Percentiles rank a stretch among this genome's conserved stretches.
These are phyloP conservation scores for Polytrichum commune DNA, from an alignment of 225 moss, liverwort and hornwort species.

Conservation along the genomic window DNA sequence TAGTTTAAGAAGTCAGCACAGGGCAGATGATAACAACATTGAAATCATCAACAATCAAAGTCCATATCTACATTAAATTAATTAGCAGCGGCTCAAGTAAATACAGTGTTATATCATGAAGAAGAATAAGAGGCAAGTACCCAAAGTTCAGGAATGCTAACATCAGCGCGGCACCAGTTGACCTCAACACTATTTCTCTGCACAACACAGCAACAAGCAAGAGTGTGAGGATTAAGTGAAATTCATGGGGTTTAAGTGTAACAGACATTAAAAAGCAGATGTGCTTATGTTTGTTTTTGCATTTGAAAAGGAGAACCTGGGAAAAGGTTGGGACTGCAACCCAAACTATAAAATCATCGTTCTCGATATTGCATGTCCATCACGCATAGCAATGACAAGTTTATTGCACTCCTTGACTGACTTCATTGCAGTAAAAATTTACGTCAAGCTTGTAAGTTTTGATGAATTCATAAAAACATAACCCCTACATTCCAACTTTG, in stretches of 20 bases:
- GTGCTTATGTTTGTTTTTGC: not conserved
- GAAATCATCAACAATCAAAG: not conserved
- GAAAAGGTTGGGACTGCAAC: no score
- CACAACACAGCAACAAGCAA: conserved; percentile 14
- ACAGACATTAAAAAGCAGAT: not conserved
- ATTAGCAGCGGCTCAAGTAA: no score
- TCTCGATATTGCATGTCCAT: not conserved
- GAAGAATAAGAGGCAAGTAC: conserved; percentile 25
- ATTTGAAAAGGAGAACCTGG: not conserved
- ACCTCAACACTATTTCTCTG: conserved; percentile 67
- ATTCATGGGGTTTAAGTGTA: not conserved
- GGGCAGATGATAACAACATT: not conserved
- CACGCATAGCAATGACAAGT: not conserved
- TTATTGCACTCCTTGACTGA: not conserved
- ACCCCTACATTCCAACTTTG: not conserved
- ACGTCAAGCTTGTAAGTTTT: no score
- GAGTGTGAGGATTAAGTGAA: not conserved
- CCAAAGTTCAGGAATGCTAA: conserved; percentile 64
- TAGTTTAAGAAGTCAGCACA: not conserved
- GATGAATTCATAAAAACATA: no score
- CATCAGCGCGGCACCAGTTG: conserved; percentile 59
- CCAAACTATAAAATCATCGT: no score
- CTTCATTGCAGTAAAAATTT: no score
- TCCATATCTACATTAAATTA: not conserved
- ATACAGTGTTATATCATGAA: not conserved